Percentiles rank a stretch among this genome's conserved stretches.
Evolutionary conservation across 345 rosid genomes (phyloP).

Genomic region (Populus nigra): DNA sequence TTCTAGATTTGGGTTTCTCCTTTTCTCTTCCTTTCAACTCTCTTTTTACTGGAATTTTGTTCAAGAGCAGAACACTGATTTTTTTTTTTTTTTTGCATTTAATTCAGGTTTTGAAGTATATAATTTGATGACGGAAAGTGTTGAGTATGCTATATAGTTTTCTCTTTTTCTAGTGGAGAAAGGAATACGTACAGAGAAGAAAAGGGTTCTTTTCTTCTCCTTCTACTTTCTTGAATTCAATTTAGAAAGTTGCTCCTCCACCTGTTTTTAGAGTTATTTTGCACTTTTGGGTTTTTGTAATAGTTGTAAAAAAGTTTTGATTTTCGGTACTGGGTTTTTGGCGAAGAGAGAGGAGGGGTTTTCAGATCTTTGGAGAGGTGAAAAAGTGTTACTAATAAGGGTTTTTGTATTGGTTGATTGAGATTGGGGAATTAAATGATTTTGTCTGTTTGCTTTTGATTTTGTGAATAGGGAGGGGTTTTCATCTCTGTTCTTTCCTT

Average conservation of each 20-base stretch:
- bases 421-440: conserved; percentile 19
- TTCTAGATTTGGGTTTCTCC: conserved; percentile 10
- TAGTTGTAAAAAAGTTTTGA: conserved; percentile 28
- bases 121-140: conserved; percentile 8
- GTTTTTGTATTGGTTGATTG: conserved; percentile 23
- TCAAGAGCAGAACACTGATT: conserved; percentile 17
- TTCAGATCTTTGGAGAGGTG: not conserved
- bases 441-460: conserved; percentile 14
- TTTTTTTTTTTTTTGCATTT: conserved; percentile 2
- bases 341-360: conserved; percentile 8
- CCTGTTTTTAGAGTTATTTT: conserved; percentile 22
- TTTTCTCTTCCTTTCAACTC: conserved; percentile 9
- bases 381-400: conserved; percentile 13
- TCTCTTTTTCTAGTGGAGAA: not conserved
- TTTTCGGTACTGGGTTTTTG: conserved; percentile 4
- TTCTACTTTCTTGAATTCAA: not conserved
- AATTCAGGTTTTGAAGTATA: not conserved
- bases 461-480: conserved; percentile 16
- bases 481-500: conserved; percentile 11
- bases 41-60: conserved; percentile 18
- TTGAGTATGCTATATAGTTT: conserved; percentile 5
- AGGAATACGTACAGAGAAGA: conserved; percentile 6
- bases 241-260: conserved; percentile 8
- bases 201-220: not conserved
- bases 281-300: conserved; percentile 16